Percentiles rank a stretch among this genome's conserved stretches.
These are phyloP conservation scores for Paraleonurus japonicus DNA, from an alignment of 257 asterid genomes.

Conservation along the genomic window DNA sequence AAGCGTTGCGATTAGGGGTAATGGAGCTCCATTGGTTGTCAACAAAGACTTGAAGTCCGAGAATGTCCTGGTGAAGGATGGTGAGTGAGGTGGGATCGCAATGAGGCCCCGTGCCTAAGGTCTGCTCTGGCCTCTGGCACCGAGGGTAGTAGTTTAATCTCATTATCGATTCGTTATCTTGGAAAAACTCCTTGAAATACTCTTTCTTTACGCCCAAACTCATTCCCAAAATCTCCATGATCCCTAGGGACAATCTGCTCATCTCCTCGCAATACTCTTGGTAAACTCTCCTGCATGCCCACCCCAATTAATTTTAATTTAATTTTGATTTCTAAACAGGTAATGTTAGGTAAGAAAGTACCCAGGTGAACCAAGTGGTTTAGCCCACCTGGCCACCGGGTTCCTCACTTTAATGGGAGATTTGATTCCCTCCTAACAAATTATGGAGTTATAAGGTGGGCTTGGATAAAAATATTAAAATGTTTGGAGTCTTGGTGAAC, in stretches of 20 bases:
- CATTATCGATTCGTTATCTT: constrained; percentile 84
- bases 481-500: no score
- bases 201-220: constrained; percentile 58
- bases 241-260: constrained; percentile 72
- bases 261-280: constrained; percentile 70
- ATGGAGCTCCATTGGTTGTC: constrained; percentile 76
- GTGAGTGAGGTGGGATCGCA: constrained; percentile 95
- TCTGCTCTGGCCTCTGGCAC: constrained; percentile 75
- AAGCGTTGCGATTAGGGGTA: constrained; percentile 52
- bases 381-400: no score
- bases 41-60: constrained; percentile 82
- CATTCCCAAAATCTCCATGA: constrained; percentile 82
- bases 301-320: no score
- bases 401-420: no score
- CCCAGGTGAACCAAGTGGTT: no score
- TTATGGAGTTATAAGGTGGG: no score
- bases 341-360: no score
- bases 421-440: no score
- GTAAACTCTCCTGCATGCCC: constrained; percentile 67
- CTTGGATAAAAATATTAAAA: no score
- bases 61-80: constrained; percentile 90
- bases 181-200: constrained; percentile 52
- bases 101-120: constrained; percentile 93
- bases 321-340: no score
- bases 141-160: constrained; percentile 84